Evolutionary conservation across 305 asterid genomes (phyloP).

Genomic region (Vinca major): DNA sequence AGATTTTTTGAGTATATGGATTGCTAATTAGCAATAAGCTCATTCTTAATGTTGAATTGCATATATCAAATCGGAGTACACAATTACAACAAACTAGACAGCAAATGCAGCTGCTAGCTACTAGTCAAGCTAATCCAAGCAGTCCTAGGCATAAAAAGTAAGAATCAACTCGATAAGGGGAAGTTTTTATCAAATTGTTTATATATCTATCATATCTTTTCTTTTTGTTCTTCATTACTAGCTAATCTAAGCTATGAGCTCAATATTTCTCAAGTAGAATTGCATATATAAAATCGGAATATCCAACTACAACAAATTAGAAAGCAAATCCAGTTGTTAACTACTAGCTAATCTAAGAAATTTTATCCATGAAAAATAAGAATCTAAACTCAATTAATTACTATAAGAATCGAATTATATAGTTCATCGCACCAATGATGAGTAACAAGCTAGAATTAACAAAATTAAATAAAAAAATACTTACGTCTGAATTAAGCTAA

Average conservation of each 20-base stretch:
- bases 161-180: not conserved
- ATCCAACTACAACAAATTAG: not conserved
- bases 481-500: conserved; percentile 90
- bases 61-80: not conserved
- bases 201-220: too few species aligned
- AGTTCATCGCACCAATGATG: not conserved
- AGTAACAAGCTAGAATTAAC: not conserved
- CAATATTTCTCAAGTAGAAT: not conserved
- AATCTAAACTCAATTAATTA: not conserved
- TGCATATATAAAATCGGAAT: not conserved
- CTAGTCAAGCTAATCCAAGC: not conserved
- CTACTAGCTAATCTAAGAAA: not conserved
- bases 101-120: not conserved
- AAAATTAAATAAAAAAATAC: conserved; percentile 11
- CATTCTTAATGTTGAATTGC: not conserved
- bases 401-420: not conserved
- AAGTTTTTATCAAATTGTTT: too few species aligned
- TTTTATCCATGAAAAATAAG: not conserved
- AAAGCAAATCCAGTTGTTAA: not conserved
- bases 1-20: not conserved
- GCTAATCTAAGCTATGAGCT: too few species aligned
- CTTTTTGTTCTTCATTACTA: too few species aligned
- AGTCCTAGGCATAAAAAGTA: not conserved
- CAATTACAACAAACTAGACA: not conserved
- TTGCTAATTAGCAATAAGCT: not conserved